Base-by-base conservation (phyloP, 116 monocot species). In the Posidonia oceanica region DNA sequence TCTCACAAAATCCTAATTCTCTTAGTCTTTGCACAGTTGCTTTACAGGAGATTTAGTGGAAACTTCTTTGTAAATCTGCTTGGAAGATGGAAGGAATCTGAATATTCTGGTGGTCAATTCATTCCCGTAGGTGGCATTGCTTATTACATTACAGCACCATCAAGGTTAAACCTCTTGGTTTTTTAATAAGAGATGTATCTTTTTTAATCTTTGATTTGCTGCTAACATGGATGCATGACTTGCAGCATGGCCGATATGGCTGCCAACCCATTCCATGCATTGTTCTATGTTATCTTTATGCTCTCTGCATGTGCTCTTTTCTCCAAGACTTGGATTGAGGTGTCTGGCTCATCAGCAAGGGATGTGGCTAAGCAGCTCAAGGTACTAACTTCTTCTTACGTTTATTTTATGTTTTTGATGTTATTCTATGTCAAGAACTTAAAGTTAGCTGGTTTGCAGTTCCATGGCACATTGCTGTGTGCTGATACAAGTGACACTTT, bases 341-440 rank as follows among this genome's bases (percentile, higher is more conserved):
- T 87, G 17, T 84, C 81, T 40, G 87, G 87, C 68, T 87, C 83
- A 39, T 87, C 87, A 29, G 87, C 83, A 52, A 87, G 77, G 70
- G 87, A 87, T 69, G 87, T 87, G 36, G 83, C 83, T 59, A 87
- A 87, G 68, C 87, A 87, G 74, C 81, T 87, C 16, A 87, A 87
- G 83, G 79, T 87, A 79, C 55, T 37, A 61, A 5, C 23, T 18
- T 69, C 37, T 1, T 59, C 3, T 59, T 64, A 29, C 66, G 4
- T 7, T 39, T 64, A 40, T 40, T 64, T 64, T 4, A 40, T 8
- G 37, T 64, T 38, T 1, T 64, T 22, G 3, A 63, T 29, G 21
- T 3, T 36, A 29, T 5, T 63, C 29, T 55, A 1, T 16, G 16
- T 55, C 11, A 55, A 11, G 16, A 55, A 55, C 16, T 55, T 55